Evolutionary conservation across 2,329 filamentous ascomycete genomes (phyloP), one percentile per base, ranked within the genome.

Genomic region (Emergomyces pasteurianus): DNA sequence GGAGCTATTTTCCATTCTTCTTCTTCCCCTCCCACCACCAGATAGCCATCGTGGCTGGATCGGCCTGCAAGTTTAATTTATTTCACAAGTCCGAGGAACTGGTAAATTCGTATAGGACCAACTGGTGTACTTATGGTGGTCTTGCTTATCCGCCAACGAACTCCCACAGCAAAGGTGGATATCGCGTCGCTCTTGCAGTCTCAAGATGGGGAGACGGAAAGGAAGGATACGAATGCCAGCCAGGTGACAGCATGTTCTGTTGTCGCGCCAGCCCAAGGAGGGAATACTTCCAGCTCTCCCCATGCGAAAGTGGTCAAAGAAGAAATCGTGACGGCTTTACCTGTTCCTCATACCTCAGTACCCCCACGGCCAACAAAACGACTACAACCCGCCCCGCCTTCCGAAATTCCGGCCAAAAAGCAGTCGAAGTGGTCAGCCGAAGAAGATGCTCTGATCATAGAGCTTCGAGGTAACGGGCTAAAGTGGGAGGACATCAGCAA

Each of bases 401-500:
- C 46, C 21, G 55, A 46, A 2, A 72, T 49, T 23, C 89, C 89
- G 21, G 89, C 90, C 36, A 95, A 94, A 79, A 95, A 92, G 76
- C 91, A 96, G 74, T 95, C 89, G 71, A 97, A 97, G 75, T 97
- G 92, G 92, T 95, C 90, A 5, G 81, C 88, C 0, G 90, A 96
- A 64, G 92, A 97, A 74, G 90, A 96, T 74, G 85, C 88, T 23
- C 79, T 94, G 56, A 95, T 96, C 68, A 96, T 96, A 69, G 89
- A 95, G 73, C 83, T 97, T 64, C 85, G 92, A 61, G 90, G 90
- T 40, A 86, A 86, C 67, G 89, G 90, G 8, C 95, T 96, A 90
- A 97, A 96, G 72, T 97, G 92, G 92, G 92, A 96, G 71, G 92
- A 97, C 74, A 96, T 97, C 68, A 94, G 90, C 64, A 95, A 92